Percentiles rank a stretch among this genome's conserved stretches.
Evolutionary conservation across 129 eudicot genomes (phyloP).

Genomic region (Flaveria robusta): DNA sequence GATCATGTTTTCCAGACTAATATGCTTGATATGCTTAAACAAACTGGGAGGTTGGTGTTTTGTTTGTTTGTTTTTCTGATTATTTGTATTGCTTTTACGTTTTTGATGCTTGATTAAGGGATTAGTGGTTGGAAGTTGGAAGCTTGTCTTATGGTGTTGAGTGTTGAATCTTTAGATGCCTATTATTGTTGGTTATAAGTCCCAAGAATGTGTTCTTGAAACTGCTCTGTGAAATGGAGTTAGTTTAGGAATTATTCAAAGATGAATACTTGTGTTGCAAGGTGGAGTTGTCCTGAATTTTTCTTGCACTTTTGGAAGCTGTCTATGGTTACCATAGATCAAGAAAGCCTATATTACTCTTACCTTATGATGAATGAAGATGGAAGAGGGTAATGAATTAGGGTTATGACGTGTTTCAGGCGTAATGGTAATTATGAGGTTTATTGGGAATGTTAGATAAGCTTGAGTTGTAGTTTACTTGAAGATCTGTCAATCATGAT

Average conservation of each 20-base stretch:
- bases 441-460: not conserved
- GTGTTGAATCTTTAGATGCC: not conserved
- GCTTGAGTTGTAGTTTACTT: constrained; percentile 4
- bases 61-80: constrained; percentile 2
- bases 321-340: not conserved
- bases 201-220: not conserved
- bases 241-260: not conserved
- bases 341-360: not conserved
- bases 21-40: constrained; percentile 98
- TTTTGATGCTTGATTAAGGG: not conserved
- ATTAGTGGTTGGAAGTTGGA: constrained; percentile 12
- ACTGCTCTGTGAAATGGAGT: not conserved
- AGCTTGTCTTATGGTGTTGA: too few relatives aligned
- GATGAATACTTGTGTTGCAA: constrained; percentile 7
- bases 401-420: not conserved
- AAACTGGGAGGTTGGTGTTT: constrained; percentile 72
- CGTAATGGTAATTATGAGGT: not conserved
- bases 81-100: not conserved
- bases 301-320: not conserved
- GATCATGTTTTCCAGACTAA: constrained; percentile 97
- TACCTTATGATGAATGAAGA: constrained; percentile 10
- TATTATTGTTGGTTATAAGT: not conserved
- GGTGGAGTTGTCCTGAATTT: constrained; percentile 1
- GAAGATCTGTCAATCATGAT: not conserved
- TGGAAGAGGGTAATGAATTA: constrained; percentile 2